Evolutionary conservation across 2,329 filamentous ascomycete genomes (phyloP), one percentile per base, ranked within the genome.

Genomic region (Colletotrichum falcatum): DNA sequence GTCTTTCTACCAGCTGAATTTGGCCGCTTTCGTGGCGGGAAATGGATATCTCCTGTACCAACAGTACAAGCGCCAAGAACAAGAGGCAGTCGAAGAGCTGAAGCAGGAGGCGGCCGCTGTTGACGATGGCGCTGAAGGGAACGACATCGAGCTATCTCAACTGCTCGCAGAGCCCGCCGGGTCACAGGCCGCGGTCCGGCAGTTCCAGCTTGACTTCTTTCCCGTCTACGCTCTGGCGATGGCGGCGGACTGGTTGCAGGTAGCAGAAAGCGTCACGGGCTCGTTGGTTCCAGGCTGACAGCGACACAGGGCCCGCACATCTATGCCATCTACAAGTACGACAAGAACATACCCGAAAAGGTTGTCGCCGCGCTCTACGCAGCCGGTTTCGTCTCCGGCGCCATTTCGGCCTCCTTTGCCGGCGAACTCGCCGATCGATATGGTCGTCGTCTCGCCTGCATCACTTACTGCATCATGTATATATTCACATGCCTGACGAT

Each of bases 401-500:
- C 82, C 54, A 72, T 84, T 26, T 84, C 83, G 49, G 85, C 81
- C 23, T 77, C 79, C 28, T 80, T 83, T 64, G 78, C 79, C 12
- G 83, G 82, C 12, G 73, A 76, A 20, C 72, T 83, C 11, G 79
- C 82, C 1, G 81, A 84, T 73, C 82, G 81, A 48, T 80, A 83
- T 73, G 87, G 86, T 28, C 84, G 88, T 39, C 83, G 83, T 72
- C 79, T 79, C 35, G 83, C 83, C 53, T 90, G 87, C 74, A 79
- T 88, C 33, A 75, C 83, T 3, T 90, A 87, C 78, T 89, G 87
- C 77, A 74, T 82, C 28, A 78, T 83, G 30, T 89, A 89, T 75
- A 80, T 83, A 1, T 73, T 84, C 7, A 86, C 86, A 1, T 89
- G 86, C 77, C 78, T 86, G 58, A 83, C 85, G 23, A 85, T 88